Percentiles rank a stretch among this genome's conserved stretches.
Evolutionary conservation across 306 rosid species (phyloP).

Genomic region (Medicago truncatula): DNA sequence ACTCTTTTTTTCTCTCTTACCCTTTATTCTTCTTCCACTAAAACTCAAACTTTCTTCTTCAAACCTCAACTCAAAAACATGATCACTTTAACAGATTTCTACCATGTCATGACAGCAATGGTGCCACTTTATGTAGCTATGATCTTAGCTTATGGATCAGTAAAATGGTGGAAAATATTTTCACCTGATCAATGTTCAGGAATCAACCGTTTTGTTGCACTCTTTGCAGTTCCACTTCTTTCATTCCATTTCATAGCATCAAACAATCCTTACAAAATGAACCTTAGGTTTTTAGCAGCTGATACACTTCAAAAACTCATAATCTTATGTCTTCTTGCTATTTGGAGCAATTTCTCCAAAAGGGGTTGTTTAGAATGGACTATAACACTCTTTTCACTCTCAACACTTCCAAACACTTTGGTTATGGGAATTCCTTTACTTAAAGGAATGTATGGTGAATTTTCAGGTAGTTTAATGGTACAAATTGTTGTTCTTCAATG

Average conservation of each 20-base stretch:
- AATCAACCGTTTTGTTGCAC: conserved; percentile 92
- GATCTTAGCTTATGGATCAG: conserved; percentile 92
- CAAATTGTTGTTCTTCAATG: conserved; percentile 95
- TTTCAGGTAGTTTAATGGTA: conserved; percentile 85
- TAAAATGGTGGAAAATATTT: conserved; percentile 97
- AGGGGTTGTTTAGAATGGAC: conserved; percentile 89
- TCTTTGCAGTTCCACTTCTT: conserved; percentile 88
- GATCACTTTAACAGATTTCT: conserved; percentile 78
- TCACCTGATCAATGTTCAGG: conserved; percentile 96
- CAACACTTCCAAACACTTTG: conserved; percentile 86
- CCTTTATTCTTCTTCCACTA: background rate
- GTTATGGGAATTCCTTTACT: conserved; percentile 93
- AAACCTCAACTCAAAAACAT: conserved; percentile 27
- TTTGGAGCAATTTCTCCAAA: conserved; percentile 65
- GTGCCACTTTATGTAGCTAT: conserved; percentile 94
- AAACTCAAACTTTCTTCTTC: background rate
- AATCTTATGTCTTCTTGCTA: conserved; percentile 52
- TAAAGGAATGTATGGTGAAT: conserved; percentile 89
- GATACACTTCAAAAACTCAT: conserved; percentile 84
- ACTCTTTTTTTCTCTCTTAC: background rate
- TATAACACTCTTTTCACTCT: conserved; percentile 80
- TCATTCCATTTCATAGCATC: conserved; percentile 91
- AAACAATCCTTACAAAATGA: conserved; percentile 85
- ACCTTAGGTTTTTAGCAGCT: conserved; percentile 80
- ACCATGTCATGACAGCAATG: conserved; percentile 96